Percentiles rank a stretch among this genome's conserved stretches.
These are phyloP conservation scores for Odonthalia washingtoniensis DNA, from an alignment of 31 red algal genomes.

Conservation along the genomic window DNA sequence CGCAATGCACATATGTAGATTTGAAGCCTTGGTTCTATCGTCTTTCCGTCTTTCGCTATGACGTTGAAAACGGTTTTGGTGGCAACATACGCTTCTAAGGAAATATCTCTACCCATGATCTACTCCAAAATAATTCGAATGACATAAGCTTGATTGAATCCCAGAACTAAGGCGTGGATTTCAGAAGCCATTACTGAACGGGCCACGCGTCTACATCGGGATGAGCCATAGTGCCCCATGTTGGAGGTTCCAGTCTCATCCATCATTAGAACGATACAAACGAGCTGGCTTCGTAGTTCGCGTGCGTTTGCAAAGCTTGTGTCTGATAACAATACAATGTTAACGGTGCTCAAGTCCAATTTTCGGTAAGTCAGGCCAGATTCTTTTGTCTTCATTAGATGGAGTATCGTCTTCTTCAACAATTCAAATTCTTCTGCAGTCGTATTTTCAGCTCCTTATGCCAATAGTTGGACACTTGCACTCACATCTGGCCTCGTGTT, in stretches of 20 bases:
- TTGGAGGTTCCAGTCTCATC: constrained; percentile 7
- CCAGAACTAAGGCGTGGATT: constrained; percentile 12
- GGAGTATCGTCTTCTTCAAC: too few relatives aligned
- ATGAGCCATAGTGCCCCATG: constrained; percentile 32
- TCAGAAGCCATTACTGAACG: constrained; percentile 55
- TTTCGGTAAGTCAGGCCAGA: too few relatives aligned
- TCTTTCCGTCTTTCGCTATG: neutral
- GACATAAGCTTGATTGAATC: constrained; percentile 20
- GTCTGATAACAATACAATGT: constrained; percentile 5
- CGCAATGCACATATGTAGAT: constrained; percentile 25
- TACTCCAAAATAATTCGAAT: neutral
- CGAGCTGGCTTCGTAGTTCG: constrained; percentile 12
- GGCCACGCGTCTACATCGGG: neutral
- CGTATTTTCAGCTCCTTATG: too few relatives aligned
- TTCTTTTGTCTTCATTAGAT: too few relatives aligned
- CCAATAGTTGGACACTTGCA: too few relatives aligned
- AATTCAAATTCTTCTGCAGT: too few relatives aligned
- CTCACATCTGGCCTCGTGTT: too few relatives aligned
- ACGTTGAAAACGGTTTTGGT: constrained; percentile 30
- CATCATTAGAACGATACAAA: constrained; percentile 20
- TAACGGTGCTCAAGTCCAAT: neutral
- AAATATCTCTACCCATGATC: constrained; percentile 9
- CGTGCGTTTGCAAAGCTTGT: constrained; percentile 12
- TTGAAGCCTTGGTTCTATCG: constrained; percentile 8
- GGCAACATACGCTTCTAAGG: constrained; percentile 26